Evolutionary conservation across 768 basidiomycete species (phyloP), one percentile per base, ranked within the genome.

Genomic region (Cubamyces sp.): DNA sequence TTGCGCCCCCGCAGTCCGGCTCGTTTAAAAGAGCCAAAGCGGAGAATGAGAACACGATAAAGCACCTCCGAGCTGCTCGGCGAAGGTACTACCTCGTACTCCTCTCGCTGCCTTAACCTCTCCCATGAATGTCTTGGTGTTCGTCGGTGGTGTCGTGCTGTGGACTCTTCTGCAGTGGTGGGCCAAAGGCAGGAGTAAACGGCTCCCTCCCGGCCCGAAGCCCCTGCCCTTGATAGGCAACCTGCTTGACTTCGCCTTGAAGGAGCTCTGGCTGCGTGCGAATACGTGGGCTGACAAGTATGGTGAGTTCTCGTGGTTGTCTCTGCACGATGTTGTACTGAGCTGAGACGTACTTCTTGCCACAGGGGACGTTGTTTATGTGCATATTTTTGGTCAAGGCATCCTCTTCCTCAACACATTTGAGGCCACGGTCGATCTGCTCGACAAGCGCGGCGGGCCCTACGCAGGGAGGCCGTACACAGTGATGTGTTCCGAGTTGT

Each of bases 381-480:
- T 91, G 39, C 84, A 86, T 66, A 73, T 90, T 18, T 77, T 88
- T 43, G 87, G 88, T 0, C 83, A 88, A 62, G 81, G 83, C 3
- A 80, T 92, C 46, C 76, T 91, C 40, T 87, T 92, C 73, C 68
- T 91, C 57, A 88, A 85, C 73, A 81, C 81, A 34, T 78, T 79
- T 6, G 80, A 87, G 42, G 85, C 80, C 0, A 81, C 80, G 0
- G 76, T 77, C 43, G 89, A 91, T 28, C 74, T 92, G 57, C 75
- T 92, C 66, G 90, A 92, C 57, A 87, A 84, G 68, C 81, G 84
- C 28, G 87, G 88, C 6, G 76, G 81, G 9, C 84, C 90, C 25
- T 92, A 91, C 70, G 85, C 90, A 12, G 91, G 91, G 74, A 88
- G 87, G 70, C 87, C 87, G 0, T 75, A 76, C 25, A 75, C 90